These are phyloP conservation scores for Hypoxylon sp. DNA, from an alignment of 2,329 filamentous ascomycete genomes.

Conservation along the genomic window DNA sequence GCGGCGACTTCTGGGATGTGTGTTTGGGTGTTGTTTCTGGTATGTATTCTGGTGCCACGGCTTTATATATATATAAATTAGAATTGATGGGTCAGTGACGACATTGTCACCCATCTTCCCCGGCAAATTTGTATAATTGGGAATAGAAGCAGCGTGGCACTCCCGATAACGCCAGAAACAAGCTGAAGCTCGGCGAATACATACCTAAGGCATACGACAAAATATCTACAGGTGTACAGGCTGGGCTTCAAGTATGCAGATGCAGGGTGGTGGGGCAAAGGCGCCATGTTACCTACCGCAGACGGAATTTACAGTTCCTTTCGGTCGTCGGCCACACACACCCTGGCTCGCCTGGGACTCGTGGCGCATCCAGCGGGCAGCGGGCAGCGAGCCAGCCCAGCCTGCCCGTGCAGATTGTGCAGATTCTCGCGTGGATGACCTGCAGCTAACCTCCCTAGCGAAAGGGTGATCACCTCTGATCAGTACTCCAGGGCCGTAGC, in stretches of 20 bases:
- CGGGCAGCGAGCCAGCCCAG: not conserved
- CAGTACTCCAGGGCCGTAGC: slow-evolving; percentile 18
- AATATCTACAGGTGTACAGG: not conserved
- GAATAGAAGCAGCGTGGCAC: slow-evolving; percentile 4
- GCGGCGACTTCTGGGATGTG: slow-evolving; percentile 11
- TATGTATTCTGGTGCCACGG: slow-evolving; percentile 9
- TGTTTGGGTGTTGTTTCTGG: not conserved
- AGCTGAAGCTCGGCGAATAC: slow-evolving; percentile 23
- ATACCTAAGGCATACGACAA: slow-evolving; percentile 12
- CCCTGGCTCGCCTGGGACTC: slow-evolving; percentile 7
- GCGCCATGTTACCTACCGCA: slow-evolving; percentile 39
- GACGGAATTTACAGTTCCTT: slow-evolving; percentile 42
- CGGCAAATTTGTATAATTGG: slow-evolving; percentile 18
- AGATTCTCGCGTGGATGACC: slow-evolving; percentile 27
- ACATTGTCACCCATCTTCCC: slow-evolving; percentile 30
- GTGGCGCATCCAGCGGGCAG: slow-evolving; percentile 30
- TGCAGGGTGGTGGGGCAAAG: slow-evolving; percentile 28
- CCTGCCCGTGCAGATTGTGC: slow-evolving; percentile 5
- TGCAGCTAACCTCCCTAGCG: slow-evolving; percentile 31
- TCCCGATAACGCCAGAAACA: slow-evolving; percentile 31
- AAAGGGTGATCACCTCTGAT: slow-evolving; percentile 9
- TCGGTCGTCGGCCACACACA: slow-evolving; percentile 31
- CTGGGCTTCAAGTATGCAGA: not conserved
- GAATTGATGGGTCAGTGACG: slow-evolving; percentile 35
- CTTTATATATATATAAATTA: slow-evolving; percentile 21